phyloP scores from a whole-genome alignment of 2,329 filamentous ascomycete genomes.

The Colletotrichum magnum region DNA sequence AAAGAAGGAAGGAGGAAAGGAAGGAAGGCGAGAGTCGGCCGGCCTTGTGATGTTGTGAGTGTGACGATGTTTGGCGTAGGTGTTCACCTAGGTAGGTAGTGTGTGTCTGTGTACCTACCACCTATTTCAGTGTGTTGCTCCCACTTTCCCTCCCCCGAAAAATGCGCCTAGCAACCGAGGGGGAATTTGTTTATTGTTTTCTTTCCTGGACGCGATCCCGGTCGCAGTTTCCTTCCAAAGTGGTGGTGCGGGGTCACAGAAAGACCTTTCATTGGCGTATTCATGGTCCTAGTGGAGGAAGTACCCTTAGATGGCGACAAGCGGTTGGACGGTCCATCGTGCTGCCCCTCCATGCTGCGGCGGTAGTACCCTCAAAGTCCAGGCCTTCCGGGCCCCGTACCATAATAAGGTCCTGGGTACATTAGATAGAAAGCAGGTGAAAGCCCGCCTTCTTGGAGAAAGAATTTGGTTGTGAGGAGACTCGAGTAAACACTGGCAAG shows the following conservation, averaged over 20 bases:
- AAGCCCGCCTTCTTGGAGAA: too few relatives aligned
- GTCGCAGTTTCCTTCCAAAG: conserved; percentile 14
- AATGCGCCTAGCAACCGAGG: conserved; percentile 47
- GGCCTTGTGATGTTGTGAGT: conserved; percentile 15
- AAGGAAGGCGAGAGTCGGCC: conserved; percentile 12
- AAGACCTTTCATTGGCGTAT: conserved; percentile 9
- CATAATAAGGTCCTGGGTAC: too few relatives aligned
- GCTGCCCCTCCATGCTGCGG: conserved; percentile 23
- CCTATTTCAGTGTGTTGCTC: too few relatives aligned
- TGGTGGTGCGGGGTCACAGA: conserved; percentile 16
- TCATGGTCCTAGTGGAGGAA: background rate
- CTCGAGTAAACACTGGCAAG: too few relatives aligned
- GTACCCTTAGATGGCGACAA: conserved; percentile 9
- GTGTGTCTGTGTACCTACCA: background rate
- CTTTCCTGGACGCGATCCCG: conserved; percentile 39
- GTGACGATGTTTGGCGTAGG: conserved; percentile 23
- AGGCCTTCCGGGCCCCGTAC: too few relatives aligned
- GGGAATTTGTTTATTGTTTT: conserved; percentile 50
- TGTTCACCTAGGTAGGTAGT: background rate
- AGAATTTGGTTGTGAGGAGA: too few relatives aligned
- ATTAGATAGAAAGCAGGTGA: too few relatives aligned
- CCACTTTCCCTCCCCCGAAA: background rate
- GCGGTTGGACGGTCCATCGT: conserved; percentile 14
- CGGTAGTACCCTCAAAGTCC: too few relatives aligned
- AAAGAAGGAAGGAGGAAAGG: conserved; percentile 9